Evolutionary conservation across 75 land plant species (phyloP).

Genomic region (Picea sitchensis): DNA sequence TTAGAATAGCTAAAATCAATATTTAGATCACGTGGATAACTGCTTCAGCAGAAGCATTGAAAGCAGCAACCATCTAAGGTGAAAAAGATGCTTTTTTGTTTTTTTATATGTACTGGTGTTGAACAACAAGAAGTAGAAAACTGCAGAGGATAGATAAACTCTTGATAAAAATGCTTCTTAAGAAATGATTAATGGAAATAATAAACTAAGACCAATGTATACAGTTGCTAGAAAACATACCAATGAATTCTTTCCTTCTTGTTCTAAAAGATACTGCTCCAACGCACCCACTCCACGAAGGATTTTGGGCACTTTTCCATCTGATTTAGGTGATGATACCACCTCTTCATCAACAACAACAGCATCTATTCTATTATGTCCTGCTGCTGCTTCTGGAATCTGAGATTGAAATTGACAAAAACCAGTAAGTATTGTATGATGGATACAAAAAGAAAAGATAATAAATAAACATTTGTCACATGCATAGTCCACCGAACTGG

Average conservation of each 20-base stretch:
- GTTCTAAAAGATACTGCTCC: slow-evolving; percentile 40
- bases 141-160: neutral
- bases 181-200: neutral
- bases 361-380: slow-evolving; percentile 47
- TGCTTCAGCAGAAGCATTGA: neutral
- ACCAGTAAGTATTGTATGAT: neutral
- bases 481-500: neutral
- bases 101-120: neutral
- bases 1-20: too few relatives aligned
- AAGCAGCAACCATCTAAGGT: neutral
- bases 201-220: neutral
- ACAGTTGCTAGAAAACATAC: neutral
- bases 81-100: neutral
- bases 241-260: slow-evolving; percentile 3
- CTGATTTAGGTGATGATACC: slow-evolving; percentile 34
- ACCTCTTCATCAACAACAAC: slow-evolving; percentile 81
- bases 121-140: neutral
- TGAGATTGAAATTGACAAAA: slow-evolving; percentile 14
- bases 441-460: neutral
- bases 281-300: slow-evolving; percentile 74
- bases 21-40: neutral
- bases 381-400: slow-evolving; percentile 50
- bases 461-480: neutral
- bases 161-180: neutral
- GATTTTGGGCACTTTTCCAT: slow-evolving; percentile 66